These are phyloP conservation scores for Tetraselmis striata DNA, from an alignment of 139 green algal species.

Conservation along the genomic window DNA sequence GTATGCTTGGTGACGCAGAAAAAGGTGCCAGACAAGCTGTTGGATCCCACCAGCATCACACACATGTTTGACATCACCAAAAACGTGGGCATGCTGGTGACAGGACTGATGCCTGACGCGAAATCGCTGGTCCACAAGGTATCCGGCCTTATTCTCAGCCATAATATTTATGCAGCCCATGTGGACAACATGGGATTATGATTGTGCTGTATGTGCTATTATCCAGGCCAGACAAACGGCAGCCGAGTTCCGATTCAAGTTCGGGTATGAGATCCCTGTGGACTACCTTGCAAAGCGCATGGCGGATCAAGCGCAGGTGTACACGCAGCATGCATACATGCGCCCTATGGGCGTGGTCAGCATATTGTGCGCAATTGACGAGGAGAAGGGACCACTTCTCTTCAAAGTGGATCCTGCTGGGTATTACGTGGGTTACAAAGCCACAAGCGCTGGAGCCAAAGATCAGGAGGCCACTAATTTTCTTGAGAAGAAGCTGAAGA, in stretches of 20 bases:
- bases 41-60: slow-evolving; percentile 83
- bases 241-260: slow-evolving; percentile 90
- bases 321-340: slow-evolving; percentile 95
- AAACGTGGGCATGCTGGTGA: slow-evolving; percentile 86
- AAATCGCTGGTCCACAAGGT: slow-evolving; percentile 76
- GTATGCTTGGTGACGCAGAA: slow-evolving; percentile 91
- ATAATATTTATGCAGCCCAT: too few species aligned
- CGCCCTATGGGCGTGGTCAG: slow-evolving; percentile 76
- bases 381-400: slow-evolving; percentile 89
- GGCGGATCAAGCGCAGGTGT: slow-evolving; percentile 94
- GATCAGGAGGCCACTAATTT: slow-evolving; percentile 93
- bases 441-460: slow-evolving; percentile 83
- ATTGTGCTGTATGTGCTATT: too few species aligned
- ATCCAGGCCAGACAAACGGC: slow-evolving; percentile 70
- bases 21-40: slow-evolving; percentile 88
- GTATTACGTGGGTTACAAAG: slow-evolving; percentile 97
- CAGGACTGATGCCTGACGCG: slow-evolving; percentile 62
- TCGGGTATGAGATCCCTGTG: slow-evolving; percentile 93
- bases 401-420: slow-evolving; percentile 97
- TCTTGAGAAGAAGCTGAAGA: slow-evolving; percentile 94
- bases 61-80: slow-evolving; percentile 87
- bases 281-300: slow-evolving; percentile 85
- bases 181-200: too few species aligned
- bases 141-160: too few species aligned
- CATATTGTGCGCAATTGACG: slow-evolving; percentile 90